Evolutionary conservation across 106 monocot species (phyloP).

Genomic region (Agapanthus africanus): DNA sequence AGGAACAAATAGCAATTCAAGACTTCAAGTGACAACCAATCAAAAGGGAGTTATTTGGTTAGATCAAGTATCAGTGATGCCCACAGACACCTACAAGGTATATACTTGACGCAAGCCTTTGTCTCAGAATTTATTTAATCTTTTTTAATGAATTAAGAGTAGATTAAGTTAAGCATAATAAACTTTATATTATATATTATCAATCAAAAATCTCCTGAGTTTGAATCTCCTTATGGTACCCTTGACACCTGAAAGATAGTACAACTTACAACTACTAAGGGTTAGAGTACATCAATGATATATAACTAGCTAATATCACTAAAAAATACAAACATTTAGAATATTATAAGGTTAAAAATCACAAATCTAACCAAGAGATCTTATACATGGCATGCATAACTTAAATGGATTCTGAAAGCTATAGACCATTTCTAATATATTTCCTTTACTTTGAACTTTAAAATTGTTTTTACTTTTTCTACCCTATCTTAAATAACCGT

Average conservation of each 20-base stretch:
- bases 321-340: neutral
- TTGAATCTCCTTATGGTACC: neutral
- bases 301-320: neutral
- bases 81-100: constrained; percentile 85
- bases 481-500: neutral
- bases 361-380: neutral
- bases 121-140: neutral
- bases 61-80: constrained; percentile 86
- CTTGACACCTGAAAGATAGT: neutral
- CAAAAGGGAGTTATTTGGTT: constrained; percentile 74
- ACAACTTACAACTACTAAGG: neutral
- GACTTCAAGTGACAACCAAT: constrained; percentile 74
- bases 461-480: neutral
- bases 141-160: neutral
- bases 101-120: constrained; percentile 7
- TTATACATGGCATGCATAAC: neutral
- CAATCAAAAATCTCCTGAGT: neutral
- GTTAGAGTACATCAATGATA: neutral
- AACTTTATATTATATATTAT: neutral
- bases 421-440: neutral
- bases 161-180: neutral
- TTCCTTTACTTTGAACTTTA: neutral
- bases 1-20: constrained; percentile 51
- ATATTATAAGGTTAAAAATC: neutral
- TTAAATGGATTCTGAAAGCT: neutral